Percentiles rank a stretch among this genome's conserved stretches.
These are phyloP conservation scores for Pseudohalonectria lignicola DNA, from an alignment of 2,329 filamentous ascomycete species.

Conservation along the genomic window DNA sequence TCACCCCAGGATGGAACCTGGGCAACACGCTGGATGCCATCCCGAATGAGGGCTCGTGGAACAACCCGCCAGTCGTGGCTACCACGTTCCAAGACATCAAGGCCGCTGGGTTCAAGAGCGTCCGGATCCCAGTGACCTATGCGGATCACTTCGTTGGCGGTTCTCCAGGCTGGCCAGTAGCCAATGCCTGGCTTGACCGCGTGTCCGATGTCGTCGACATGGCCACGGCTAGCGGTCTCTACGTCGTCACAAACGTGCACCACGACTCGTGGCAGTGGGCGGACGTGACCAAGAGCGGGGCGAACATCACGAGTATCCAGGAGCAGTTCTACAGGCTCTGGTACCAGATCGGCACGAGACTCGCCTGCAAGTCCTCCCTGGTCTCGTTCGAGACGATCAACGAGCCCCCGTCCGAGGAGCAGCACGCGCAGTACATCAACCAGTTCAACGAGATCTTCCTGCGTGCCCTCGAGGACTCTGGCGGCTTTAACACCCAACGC, in stretches of 20 bases:
- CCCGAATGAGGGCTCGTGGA: too few species aligned
- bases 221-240: too few species aligned
- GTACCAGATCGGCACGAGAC: constrained; percentile 42
- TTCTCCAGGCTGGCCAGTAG: too few species aligned
- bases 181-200: too few species aligned
- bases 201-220: too few species aligned
- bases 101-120: too few species aligned
- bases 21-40: too few species aligned
- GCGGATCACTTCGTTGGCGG: too few species aligned
- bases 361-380: constrained; percentile 40
- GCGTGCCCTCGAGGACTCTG: constrained; percentile 37
- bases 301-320: constrained; percentile 40
- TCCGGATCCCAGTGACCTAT: too few species aligned
- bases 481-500: constrained; percentile 41
- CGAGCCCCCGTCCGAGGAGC: constrained; percentile 40
- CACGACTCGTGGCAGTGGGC: constrained; percentile 51
- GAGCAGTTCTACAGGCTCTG: constrained; percentile 44
- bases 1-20: too few species aligned
- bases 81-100: too few species aligned
- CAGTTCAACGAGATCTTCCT: constrained; percentile 46
- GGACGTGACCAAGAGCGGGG: constrained; percentile 31
- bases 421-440: constrained; percentile 40
- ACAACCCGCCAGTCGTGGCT: too few species aligned
- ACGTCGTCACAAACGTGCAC: constrained; percentile 46
- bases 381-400: constrained; percentile 51